phyloP scores from a whole-genome alignment of 2,329 filamentous ascomycete genomes.

The Talaromyces sp. region DNA sequence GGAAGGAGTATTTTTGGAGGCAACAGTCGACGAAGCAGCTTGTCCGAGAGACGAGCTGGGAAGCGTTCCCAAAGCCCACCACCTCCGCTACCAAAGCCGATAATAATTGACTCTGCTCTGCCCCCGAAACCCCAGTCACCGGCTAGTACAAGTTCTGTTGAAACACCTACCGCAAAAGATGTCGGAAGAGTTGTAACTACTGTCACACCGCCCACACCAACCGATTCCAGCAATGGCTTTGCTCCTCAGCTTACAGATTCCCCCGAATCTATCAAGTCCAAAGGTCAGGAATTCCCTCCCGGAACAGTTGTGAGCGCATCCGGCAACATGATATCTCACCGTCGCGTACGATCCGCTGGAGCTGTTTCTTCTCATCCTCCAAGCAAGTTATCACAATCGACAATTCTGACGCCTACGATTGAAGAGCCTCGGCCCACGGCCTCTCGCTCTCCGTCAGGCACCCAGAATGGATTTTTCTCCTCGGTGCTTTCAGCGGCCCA shows the following conservation, averaged over 20 bases:
- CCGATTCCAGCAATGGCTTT: slow-evolving; percentile 33
- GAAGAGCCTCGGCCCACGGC: slow-evolving; percentile 53
- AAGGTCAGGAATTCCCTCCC: slow-evolving; percentile 20
- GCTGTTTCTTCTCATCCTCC: slow-evolving; percentile 54
- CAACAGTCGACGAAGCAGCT: slow-evolving; percentile 28
- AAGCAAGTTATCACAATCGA: slow-evolving; percentile 78
- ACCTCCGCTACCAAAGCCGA: slow-evolving; percentile 28
- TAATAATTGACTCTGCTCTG: slow-evolving; percentile 25
- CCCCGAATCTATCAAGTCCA: slow-evolving; percentile 28
- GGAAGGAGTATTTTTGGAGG: slow-evolving; percentile 31
- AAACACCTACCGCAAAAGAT: slow-evolving; percentile 27
- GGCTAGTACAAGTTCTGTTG: slow-evolving; percentile 13
- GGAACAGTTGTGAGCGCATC: slow-evolving; percentile 56
- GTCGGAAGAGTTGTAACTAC: slow-evolving; percentile 47
- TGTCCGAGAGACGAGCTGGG: slow-evolving; percentile 26
- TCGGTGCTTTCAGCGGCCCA: slow-evolving; percentile 89
- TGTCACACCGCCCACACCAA: slow-evolving; percentile 60
- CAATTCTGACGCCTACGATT: slow-evolving; percentile 68
- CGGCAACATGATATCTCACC: slow-evolving; percentile 70
- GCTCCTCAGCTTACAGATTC: slow-evolving; percentile 31
- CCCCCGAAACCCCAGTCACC: background rate
- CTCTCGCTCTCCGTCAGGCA: slow-evolving; percentile 52
- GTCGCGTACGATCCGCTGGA: slow-evolving; percentile 50
- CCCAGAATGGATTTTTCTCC: slow-evolving; percentile 72
- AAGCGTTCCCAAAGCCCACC: slow-evolving; percentile 20